Base-by-base conservation (phyloP, 495 filamentous ascomycete genomes). In the Daldinia loculata region DNA sequence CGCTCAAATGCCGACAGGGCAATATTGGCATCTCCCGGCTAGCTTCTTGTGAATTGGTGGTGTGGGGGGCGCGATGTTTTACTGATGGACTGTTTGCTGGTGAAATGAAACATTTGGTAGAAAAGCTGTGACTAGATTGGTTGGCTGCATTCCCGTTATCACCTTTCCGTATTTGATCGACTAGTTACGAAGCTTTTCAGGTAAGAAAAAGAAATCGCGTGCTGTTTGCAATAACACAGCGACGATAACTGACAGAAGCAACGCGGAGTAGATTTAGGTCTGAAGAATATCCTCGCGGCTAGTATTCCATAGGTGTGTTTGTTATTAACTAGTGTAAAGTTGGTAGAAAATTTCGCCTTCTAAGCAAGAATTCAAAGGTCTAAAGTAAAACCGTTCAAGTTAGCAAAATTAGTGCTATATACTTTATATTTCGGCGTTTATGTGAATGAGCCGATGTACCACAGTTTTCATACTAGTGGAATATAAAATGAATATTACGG, bases 1-100 rank as follows among this genome's bases (percentile, higher is more conserved):
- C 66, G 66, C 62, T 60, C 65, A 73, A 73, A 66, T 73, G 70
- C 70, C 70, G 70, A 66, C 61, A 72, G 65, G 60, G 51, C 70
- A 11, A 53, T 56, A 53, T 69, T 56, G 39, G 56, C 65, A 63
- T 45, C 50, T 65, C 58, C 26, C 51, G 30, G 51, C 66, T 72
- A 61, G 51, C 53, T 53, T 50, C 29, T 51, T 39, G 41, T 56
- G 56, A 64, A 24, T 63, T 68, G 65, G 61, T 69, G 65, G 70
- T 72, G 70, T 65, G 70, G 70, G 65, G 65, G 60, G 41, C 50
- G 22, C 51, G 51, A 65, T 68, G 24, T 65, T 48, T 65, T 68
- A 66, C 34, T 66, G 56, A 61, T 68, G 38, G 32, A 65, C 50
- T 56, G 70, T 69, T 69, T 66, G 66, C 70, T 59, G 61, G 58